These are phyloP conservation scores for Tetrahymena elliotti DNA, from an alignment of 73 alveolate genomes.

Conservation along the genomic window DNA sequence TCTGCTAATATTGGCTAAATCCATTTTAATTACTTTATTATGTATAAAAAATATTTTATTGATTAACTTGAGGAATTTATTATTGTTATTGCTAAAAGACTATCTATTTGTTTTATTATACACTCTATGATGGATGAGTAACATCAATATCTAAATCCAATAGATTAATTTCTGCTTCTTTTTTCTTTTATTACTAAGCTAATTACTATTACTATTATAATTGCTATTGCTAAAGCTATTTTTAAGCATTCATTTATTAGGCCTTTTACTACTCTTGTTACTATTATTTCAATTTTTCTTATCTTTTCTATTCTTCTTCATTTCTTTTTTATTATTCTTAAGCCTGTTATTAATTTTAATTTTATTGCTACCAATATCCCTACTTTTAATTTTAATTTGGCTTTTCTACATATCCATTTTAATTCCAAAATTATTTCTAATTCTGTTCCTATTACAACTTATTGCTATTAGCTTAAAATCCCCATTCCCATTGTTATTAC, in stretches of 20 bases:
- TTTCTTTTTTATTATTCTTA: neutral
- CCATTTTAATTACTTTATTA: too few relatives aligned
- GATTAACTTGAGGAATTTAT: neutral
- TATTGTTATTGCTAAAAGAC: neutral
- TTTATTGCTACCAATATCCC: neutral
- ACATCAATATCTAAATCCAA: neutral
- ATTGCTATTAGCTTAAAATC: neutral
- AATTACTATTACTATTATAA: neutral
- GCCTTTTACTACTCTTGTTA: neutral
- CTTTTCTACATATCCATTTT: neutral
- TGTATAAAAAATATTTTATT: neutral
- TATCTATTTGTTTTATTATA: neutral
- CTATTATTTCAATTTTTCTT: neutral
- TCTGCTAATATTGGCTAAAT: too few relatives aligned
- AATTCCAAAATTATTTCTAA: neutral
- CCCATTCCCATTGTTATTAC: neutral
- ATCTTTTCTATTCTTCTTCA: neutral
- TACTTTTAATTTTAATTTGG: neutral
- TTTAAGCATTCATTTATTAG: neutral
- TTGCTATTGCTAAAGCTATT: neutral
- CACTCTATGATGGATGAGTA: neutral
- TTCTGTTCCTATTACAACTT: neutral
- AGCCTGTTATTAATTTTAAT: neutral
- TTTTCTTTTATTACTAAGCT: neutral
- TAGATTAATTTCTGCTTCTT: neutral